Percentiles rank a stretch among this genome's conserved stretches.
Conservation (phyloP, 192 early-diverging fungal genomes). For the Funneliformis mosseae region DNA sequence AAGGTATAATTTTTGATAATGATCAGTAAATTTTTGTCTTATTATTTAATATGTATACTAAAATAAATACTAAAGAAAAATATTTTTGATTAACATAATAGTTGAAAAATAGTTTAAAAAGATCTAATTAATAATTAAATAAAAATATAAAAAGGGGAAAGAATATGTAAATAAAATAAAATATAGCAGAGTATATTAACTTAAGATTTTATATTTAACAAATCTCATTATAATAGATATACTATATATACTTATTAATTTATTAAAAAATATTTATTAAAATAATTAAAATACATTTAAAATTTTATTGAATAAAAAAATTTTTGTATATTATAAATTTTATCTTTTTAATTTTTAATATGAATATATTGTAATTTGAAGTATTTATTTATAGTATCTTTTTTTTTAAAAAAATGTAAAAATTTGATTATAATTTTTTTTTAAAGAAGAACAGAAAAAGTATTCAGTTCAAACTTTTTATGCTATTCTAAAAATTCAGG, state of each 20-base stretch:
- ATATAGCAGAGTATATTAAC: too few species aligned
- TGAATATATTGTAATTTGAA: background rate
- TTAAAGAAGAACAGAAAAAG: background rate
- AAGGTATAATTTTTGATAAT: background rate
- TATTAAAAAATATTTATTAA: background rate
- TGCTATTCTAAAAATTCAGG: background rate
- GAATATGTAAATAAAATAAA: too few species aligned
- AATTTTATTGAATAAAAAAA: background rate
- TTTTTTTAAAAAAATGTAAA: constrained; percentile 3
- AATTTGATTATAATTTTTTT: background rate
- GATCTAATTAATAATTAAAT: too few species aligned
- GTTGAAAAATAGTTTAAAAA: background rate
- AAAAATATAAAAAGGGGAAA: too few species aligned
- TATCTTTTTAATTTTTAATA: constrained; percentile 4
- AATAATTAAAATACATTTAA: background rate
- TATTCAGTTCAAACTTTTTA: background rate
- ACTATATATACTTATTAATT: background rate
- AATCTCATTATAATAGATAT: background rate
- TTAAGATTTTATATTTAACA: background rate
- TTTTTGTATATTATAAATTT: too few species aligned
- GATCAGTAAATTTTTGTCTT: background rate
- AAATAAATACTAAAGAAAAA: background rate
- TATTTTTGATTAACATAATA: background rate
- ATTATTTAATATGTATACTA: background rate
- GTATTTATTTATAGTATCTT: background rate